Conservation (phyloP, 1,284 basidiomycete species). For the Apiotrichum akiyoshidainum region DNA sequence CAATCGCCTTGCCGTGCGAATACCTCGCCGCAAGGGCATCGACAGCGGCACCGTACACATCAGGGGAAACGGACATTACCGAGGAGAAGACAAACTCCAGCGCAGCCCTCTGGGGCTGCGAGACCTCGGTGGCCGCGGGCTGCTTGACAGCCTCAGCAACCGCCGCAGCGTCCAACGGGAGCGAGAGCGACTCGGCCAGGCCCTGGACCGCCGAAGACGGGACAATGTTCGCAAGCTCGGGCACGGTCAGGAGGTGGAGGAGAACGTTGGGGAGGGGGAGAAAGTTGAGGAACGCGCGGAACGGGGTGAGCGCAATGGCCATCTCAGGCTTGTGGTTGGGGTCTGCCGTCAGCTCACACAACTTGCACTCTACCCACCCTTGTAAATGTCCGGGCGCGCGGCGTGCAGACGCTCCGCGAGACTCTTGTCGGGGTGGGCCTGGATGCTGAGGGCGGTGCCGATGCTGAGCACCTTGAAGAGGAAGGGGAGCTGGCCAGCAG, state of each 20-base stretch:
- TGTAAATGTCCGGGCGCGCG: slow-evolving; percentile 79
- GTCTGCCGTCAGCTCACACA: slow-evolving; percentile 19
- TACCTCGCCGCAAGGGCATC: slow-evolving; percentile 64
- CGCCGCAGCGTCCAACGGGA: slow-evolving; percentile 34
- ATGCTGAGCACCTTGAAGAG: slow-evolving; percentile 93
- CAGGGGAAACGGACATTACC: slow-evolving; percentile 70
- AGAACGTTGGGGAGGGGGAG: slow-evolving; percentile 59
- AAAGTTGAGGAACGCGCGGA: slow-evolving; percentile 66
- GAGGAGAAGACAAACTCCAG: slow-evolving; percentile 73
- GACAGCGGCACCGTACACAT: slow-evolving; percentile 59
- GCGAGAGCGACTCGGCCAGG: slow-evolving; percentile 57
- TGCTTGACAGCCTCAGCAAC: slow-evolving; percentile 20
- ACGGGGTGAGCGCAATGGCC: slow-evolving; percentile 90
- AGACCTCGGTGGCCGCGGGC: slow-evolving; percentile 15
- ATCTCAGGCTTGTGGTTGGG: slow-evolving; percentile 72
- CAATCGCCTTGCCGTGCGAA: slow-evolving; percentile 48
- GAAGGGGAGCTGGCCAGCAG: slow-evolving; percentile 77
- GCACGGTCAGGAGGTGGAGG: slow-evolving; percentile 63
- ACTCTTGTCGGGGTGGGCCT: slow-evolving; percentile 92
- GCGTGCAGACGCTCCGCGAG: slow-evolving; percentile 75
- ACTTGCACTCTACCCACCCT: slow-evolving; percentile 58
- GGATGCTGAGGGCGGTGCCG: slow-evolving; percentile 90
- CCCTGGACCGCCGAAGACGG: slow-evolving; percentile 54
- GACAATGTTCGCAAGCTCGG: slow-evolving; percentile 74
- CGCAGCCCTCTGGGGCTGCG: slow-evolving; percentile 58